A percentile compares a stretch with the other conserved stretches of the same genome.
phyloP scores from a whole-genome alignment of 805 yeast species.

The Cyberlindnera americana region DNA sequence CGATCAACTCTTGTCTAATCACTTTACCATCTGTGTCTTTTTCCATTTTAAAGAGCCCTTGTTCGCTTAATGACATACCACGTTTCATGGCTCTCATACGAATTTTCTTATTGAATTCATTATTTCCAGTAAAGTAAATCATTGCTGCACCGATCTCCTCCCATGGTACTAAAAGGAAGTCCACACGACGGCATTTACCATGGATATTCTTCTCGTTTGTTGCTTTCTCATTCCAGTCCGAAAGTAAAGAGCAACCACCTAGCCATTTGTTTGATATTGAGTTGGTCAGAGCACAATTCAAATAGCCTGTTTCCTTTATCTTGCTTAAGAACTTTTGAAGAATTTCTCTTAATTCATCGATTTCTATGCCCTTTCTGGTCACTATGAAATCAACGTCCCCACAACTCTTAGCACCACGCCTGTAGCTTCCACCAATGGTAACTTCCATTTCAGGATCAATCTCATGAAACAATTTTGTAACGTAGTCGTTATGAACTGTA shows the following conservation, averaged over 20 bases:
- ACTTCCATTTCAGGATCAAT: conserved; percentile 36
- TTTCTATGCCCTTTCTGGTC: conserved; percentile 32
- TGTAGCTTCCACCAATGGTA: conserved; percentile 48
- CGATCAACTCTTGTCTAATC: conserved; percentile 31
- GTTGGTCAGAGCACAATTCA: conserved; percentile 22
- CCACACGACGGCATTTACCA: conserved; percentile 48
- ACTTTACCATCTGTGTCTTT: conserved; percentile 9
- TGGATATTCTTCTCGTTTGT: conserved; percentile 28
- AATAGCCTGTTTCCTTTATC: conserved; percentile 29
- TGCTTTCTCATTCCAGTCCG: conserved; percentile 23
- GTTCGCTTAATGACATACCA: conserved; percentile 37
- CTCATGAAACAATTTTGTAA: conserved; percentile 25
- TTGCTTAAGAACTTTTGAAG: conserved; percentile 23
- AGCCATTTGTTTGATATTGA: conserved; percentile 28
- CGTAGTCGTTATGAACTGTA: conserved; percentile 34
- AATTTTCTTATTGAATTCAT: conserved; percentile 45
- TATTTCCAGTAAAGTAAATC: conserved; percentile 54
- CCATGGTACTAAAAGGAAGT: conserved; percentile 46
- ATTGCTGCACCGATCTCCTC: conserved; percentile 42
- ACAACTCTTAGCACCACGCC: conserved; percentile 42
- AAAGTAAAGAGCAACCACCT: conserved; percentile 35
- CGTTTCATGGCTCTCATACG: conserved; percentile 40
- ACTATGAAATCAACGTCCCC: conserved; percentile 55
- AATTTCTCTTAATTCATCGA: conserved; percentile 22
- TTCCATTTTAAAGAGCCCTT: conserved; percentile 38